Percentiles rank a stretch among this genome's conserved stretches.
Conservation (phyloP, 176 grass and related monocot species). For the Olyra latifolia region DNA sequence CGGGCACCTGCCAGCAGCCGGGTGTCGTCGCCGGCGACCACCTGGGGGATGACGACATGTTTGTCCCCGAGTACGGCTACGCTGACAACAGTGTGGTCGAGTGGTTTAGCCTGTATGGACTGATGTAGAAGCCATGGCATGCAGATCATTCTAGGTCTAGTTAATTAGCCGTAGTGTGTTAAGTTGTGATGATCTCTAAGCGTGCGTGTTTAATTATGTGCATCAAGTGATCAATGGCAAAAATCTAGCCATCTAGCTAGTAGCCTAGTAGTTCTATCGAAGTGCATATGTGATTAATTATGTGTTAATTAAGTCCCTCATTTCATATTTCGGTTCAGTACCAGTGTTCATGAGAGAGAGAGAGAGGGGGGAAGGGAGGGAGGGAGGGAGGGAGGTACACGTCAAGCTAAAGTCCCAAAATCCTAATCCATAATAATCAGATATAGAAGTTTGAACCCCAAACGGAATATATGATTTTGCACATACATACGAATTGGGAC, state of each 20-base stretch:
- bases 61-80: constrained; percentile 41
- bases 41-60: constrained; percentile 38
- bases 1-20: constrained; percentile 52
- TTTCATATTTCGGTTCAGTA: background rate
- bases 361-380: no score
- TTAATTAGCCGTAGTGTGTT: constrained; percentile 26
- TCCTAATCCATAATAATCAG: background rate
- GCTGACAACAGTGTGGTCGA: constrained; percentile 39
- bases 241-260: constrained; percentile 35
- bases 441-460: background rate
- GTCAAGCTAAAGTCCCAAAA: background rate
- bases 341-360: constrained; percentile 13
- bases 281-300: constrained; percentile 6
- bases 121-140: constrained; percentile 23
- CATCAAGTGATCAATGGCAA: constrained; percentile 40
- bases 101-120: constrained; percentile 50
- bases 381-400: background rate
- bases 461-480: background rate
- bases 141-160: constrained; percentile 26
- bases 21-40: constrained; percentile 18
- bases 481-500: background rate
- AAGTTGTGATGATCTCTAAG: constrained; percentile 24
- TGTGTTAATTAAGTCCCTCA: no score
- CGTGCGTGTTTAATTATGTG: constrained; percentile 43
- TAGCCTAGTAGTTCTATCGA: constrained; percentile 2